phyloP scores from a whole-genome alignment of 2,329 filamentous ascomycete genomes.

The Fusarium nanum region DNA sequence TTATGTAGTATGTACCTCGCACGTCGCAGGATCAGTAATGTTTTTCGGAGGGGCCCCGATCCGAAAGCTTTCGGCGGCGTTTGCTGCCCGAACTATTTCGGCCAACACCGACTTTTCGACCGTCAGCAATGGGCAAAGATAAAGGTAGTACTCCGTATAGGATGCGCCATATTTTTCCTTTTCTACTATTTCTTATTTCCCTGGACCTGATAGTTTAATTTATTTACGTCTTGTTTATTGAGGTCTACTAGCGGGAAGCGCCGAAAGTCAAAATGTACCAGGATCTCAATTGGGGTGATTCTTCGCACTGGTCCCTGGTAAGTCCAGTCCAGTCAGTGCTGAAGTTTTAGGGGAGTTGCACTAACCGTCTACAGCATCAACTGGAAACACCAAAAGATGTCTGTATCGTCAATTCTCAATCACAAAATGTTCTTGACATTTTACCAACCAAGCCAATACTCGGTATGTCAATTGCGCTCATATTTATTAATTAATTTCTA shows the following conservation, averaged over 20 bases:
- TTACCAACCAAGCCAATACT: slow-evolving; percentile 1
- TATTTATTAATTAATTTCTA: background rate
- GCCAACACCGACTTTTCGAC: slow-evolving; percentile 28
- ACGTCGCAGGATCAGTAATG: background rate
- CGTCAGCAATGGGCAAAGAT: slow-evolving; percentile 1
- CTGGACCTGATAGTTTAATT: background rate
- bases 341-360: fast-evolving
- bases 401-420: background rate
- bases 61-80: slow-evolving; percentile 29
- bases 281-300: background rate
- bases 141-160: background rate
- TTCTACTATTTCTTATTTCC: background rate
- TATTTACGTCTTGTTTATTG: background rate
- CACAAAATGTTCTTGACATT: background rate
- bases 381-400: background rate
- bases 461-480: background rate
- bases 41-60: background rate
- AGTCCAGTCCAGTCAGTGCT: slow-evolving; percentile 1
- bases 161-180: background rate
- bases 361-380: slow-evolving; percentile 4
- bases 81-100: slow-evolving; percentile 26
- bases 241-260: background rate
- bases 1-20: background rate
- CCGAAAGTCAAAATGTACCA: slow-evolving; percentile 3
- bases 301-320: background rate